A percentile compares a stretch with the other conserved stretches of the same genome.
Evolutionary conservation across 345 rosid species (phyloP).

Genomic region (Camelina hispida): DNA sequence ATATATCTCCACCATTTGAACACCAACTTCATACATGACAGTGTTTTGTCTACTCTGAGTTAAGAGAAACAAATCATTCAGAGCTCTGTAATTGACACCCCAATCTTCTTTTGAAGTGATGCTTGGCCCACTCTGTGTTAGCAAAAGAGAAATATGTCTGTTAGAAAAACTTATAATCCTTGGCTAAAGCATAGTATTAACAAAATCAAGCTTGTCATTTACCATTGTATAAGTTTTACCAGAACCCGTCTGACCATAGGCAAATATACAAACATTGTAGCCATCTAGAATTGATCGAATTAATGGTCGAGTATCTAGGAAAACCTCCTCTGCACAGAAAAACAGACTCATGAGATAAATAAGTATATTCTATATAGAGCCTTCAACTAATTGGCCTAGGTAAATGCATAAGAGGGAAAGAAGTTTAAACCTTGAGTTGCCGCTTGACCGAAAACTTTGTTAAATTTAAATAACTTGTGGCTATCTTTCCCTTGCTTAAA

Average conservation of each 20-base stretch:
- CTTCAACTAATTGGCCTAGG: constrained; percentile 7
- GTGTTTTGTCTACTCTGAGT: constrained; percentile 72
- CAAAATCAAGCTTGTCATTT: constrained; percentile 24
- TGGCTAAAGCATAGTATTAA: constrained; percentile 15
- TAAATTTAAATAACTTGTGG: constrained; percentile 81
- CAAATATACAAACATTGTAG: constrained; percentile 93
- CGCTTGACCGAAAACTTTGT: constrained; percentile 83
- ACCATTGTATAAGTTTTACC: constrained; percentile 99
- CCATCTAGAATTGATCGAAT: constrained; percentile 97
- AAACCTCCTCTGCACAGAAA: constrained; percentile 77
- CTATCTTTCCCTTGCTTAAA: constrained; percentile 79
- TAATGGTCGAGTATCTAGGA: constrained; percentile 85
- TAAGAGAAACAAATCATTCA: constrained; percentile 90
- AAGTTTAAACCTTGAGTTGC: constrained; percentile 74
- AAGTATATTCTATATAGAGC: background rate
- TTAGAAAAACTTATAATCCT: constrained; percentile 26
- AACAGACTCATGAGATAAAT: constrained; percentile 6
- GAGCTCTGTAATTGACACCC: constrained; percentile 96
- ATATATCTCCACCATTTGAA: constrained; percentile 98
- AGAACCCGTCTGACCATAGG: constrained; percentile 99
- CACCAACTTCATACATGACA: constrained; percentile 83
- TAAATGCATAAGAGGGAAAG: constrained; percentile 1
- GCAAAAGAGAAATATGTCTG: constrained; percentile 28
- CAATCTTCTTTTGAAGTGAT: constrained; percentile 78
- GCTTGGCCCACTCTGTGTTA: constrained; percentile 83